phyloP scores from a whole-genome alignment of 2,329 filamentous ascomycete genomes.

The Botryosphaeria agaves region DNA sequence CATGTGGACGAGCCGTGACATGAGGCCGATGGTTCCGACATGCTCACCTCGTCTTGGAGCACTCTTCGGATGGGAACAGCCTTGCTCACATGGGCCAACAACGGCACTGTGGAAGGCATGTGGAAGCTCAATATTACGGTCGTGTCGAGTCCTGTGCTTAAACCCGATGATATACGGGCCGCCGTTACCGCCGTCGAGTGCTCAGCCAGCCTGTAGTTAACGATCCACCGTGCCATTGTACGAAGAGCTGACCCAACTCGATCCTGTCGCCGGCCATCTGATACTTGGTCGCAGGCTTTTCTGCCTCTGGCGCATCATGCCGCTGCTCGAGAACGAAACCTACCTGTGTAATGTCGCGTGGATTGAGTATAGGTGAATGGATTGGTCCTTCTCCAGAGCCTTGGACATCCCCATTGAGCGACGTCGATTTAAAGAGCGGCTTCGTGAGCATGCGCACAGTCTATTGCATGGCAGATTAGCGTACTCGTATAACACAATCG shows the following conservation, averaged over 20 bases:
- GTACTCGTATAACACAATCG: constrained; percentile 12
- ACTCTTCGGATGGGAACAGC: too few relatives aligned
- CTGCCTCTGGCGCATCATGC: constrained; percentile 24
- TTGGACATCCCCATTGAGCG: constrained; percentile 36
- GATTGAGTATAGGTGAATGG: constrained; percentile 32
- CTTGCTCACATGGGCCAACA: too few relatives aligned
- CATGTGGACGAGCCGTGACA: too few relatives aligned
- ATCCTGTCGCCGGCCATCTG: constrained; percentile 25
- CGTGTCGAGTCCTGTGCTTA: too few relatives aligned
- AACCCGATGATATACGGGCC: too few relatives aligned
- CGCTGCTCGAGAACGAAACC: constrained; percentile 44
- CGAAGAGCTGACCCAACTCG: constrained; percentile 62
- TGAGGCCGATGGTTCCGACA: too few relatives aligned
- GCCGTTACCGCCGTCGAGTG: background rate
- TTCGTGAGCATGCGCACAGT: constrained; percentile 31
- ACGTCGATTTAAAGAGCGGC: constrained; percentile 34
- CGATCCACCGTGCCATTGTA: constrained; percentile 82
- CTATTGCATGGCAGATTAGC: constrained; percentile 14
- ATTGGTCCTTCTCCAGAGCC: constrained; percentile 12
- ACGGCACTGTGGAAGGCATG: too few relatives aligned
- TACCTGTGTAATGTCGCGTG: constrained; percentile 47
- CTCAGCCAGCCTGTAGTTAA: constrained; percentile 65
- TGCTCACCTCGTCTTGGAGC: too few relatives aligned
- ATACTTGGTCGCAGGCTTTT: constrained; percentile 16
- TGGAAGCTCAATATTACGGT: too few relatives aligned